A percentile compares a stretch with the other conserved stretches of the same genome.
Conservation (phyloP, 768 basidiomycete species). For the Pisolithus orientalis region DNA sequence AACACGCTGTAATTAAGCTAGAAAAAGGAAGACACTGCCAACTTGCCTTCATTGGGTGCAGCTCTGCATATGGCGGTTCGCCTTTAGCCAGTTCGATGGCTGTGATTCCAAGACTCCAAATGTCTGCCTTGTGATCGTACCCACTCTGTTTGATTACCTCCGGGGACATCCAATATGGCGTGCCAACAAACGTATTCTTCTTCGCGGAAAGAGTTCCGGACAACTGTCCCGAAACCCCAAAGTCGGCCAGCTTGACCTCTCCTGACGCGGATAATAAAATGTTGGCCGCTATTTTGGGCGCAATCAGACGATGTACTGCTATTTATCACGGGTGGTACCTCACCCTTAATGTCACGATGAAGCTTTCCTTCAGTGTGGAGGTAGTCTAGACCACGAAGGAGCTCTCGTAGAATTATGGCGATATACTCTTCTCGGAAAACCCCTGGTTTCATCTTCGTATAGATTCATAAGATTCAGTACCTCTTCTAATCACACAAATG, state of each 20-base stretch:
- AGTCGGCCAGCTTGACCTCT: slow-evolving; percentile 97
- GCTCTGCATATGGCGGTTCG: slow-evolving; percentile 95
- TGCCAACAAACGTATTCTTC: slow-evolving; percentile 98
- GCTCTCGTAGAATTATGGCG: slow-evolving; percentile 90
- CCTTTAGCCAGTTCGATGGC: slow-evolving; percentile 97
- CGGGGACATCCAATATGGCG: slow-evolving; percentile 99
- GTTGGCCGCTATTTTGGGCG: slow-evolving; percentile 65
- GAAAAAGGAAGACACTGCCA: background rate
- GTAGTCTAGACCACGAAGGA: slow-evolving; percentile 90
- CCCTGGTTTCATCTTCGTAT: slow-evolving; percentile 89
- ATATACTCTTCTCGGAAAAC: slow-evolving; percentile 98
- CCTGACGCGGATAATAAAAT: slow-evolving; percentile 88
- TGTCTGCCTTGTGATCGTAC: slow-evolving; percentile 98
- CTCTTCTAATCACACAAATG: background rate
- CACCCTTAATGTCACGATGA: slow-evolving; percentile 99
- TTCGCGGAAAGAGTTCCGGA: slow-evolving; percentile 88
- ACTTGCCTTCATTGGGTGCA: slow-evolving; percentile 97
- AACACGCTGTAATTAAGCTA: background rate
- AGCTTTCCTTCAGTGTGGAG: slow-evolving; percentile 94
- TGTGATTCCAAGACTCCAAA: slow-evolving; percentile 97
- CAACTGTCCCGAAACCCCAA: slow-evolving; percentile 96
- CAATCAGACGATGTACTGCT: background rate
- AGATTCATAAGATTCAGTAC: slow-evolving; percentile 10
- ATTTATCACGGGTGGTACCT: background rate
- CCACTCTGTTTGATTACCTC: slow-evolving; percentile 99